Conservation (phyloP, 164 flowering plant species). For the Nymphaea colorata region DNA sequence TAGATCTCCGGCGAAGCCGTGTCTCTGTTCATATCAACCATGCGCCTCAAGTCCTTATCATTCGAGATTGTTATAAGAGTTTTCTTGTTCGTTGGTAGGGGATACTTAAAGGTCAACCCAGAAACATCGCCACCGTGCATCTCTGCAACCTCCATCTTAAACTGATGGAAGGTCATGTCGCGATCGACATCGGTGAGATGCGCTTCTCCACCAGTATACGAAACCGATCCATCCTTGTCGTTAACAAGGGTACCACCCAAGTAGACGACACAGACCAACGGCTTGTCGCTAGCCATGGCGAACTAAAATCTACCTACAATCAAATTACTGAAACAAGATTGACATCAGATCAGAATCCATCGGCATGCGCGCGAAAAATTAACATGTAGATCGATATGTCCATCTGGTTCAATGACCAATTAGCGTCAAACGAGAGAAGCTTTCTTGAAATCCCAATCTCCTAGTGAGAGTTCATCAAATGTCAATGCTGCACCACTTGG, state of each 20-base stretch:
- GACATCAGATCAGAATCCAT: not conserved
- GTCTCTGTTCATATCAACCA: slow-evolving; percentile 51
- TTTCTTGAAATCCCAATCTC: not conserved
- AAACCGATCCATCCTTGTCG: slow-evolving; percentile 47
- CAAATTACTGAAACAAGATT: not conserved
- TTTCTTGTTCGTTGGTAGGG: slow-evolving; percentile 57
- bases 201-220: slow-evolving; percentile 71
- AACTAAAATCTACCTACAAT: not conserved
- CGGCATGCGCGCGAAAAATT: not conserved
- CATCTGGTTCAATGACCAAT: not conserved
- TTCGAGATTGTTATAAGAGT: slow-evolving; percentile 50
- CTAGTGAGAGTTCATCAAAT: not conserved
- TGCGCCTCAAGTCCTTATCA: slow-evolving; percentile 58
- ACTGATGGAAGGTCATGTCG: slow-evolving; percentile 44
- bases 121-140: slow-evolving; percentile 33
- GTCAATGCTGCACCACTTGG: not conserved
- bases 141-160: slow-evolving; percentile 54
- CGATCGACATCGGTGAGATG: slow-evolving; percentile 46
- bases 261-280: slow-evolving; percentile 13
- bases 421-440: not conserved
- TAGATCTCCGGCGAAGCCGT: slow-evolving; percentile 60
- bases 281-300: not conserved
- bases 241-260: slow-evolving; percentile 57
- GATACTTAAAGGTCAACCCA: slow-evolving; percentile 51
- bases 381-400: not conserved